Evolutionary conservation across 1,139 yeast species (phyloP).

Genomic region (Debaryomyces sp.): DNA sequence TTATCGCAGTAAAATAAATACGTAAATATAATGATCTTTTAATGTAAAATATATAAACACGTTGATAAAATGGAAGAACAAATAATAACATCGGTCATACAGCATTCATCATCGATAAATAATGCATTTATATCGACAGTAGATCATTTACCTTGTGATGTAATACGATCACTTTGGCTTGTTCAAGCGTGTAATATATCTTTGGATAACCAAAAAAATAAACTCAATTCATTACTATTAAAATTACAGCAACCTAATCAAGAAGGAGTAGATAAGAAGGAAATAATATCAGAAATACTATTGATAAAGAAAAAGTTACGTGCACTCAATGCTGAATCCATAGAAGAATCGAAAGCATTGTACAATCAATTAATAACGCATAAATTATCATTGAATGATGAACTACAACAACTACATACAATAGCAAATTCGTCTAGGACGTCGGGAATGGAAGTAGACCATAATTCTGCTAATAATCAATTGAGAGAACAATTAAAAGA

Average conservation of each 20-base stretch:
- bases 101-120: conserved; percentile 29
- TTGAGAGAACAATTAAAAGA: conserved; percentile 34
- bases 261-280: conserved; percentile 8
- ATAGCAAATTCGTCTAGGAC: conserved; percentile 13
- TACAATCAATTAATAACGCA: conserved; percentile 39
- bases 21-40: not conserved
- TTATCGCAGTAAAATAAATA: not conserved
- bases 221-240: conserved; percentile 20
- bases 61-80: conserved; percentile 6
- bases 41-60: not conserved
- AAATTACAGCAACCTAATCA: conserved; percentile 11
- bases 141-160: conserved; percentile 51
- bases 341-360: conserved; percentile 38
- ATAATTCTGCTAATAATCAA: conserved; percentile 18
- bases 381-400: conserved; percentile 30
- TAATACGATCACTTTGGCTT: conserved; percentile 50
- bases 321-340: conserved; percentile 28
- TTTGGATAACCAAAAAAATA: conserved; percentile 24
- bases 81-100: conserved; percentile 18
- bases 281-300: conserved; percentile 13
- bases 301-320: conserved; percentile 16
- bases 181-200: conserved; percentile 42
- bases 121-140: conserved; percentile 48
- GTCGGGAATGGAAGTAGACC: conserved; percentile 11
- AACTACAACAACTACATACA: conserved; percentile 31